Evolutionary conservation across 1,284 basidiomycete genomes (phyloP).

Genomic region (Papiliotrema flavescens): DNA sequence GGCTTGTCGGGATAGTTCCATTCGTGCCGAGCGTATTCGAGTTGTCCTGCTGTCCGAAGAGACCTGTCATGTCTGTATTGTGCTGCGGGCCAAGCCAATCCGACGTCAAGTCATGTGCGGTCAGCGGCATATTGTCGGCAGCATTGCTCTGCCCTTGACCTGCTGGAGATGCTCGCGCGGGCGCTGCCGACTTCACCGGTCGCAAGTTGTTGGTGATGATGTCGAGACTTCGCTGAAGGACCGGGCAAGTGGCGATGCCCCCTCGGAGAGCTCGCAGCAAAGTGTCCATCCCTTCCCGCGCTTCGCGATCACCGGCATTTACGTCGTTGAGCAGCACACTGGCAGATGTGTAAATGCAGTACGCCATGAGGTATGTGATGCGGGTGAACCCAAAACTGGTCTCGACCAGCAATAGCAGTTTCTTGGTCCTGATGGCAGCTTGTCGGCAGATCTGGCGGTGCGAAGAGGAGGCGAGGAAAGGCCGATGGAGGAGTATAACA

Average conservation of each 20-base stretch:
- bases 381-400: neutral
- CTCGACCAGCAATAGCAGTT: neutral
- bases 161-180: neutral
- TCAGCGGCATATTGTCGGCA: neutral
- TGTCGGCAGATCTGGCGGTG: neutral
- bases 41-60: neutral
- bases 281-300: conserved; percentile 3
- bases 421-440: neutral
- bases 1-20: neutral
- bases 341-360: neutral
- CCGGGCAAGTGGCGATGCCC: neutral
- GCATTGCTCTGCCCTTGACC: neutral
- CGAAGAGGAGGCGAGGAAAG: neutral
- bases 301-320: neutral
- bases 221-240: neutral
- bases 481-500: neutral
- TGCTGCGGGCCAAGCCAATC: neutral
- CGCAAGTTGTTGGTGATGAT: neutral
- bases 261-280: neutral
- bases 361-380: neutral
- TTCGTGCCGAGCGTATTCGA: no score
- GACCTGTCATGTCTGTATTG: neutral
- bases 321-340: neutral
- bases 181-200: neutral
- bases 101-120: neutral